Evolutionary conservation across 1,284 basidiomycete genomes (phyloP), one percentile per base, ranked within the genome.

Genomic region (Fomitiporia mediterranea): DNA sequence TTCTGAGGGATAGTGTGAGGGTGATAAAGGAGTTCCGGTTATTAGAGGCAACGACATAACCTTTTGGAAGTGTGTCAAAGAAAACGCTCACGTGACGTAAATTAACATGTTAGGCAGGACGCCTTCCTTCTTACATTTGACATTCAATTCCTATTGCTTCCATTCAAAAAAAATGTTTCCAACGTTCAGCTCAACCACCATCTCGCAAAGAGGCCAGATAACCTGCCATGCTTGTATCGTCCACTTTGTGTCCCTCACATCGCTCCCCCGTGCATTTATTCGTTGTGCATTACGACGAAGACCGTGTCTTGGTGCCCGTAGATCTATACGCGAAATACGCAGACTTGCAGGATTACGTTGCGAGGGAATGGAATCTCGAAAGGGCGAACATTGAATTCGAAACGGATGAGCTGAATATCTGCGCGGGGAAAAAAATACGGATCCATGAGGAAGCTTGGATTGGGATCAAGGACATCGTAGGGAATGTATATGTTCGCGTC

Each of bases 401-500:
- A 17, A 47, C 57, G 23, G 28, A 57, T 30, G 56, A 57, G 17
- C 51, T 57, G 13, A 32, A 57, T 25, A 47, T 57, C 23, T 57
- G 56, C 21, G 35, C 50, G 17, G 56, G 56, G 13, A 23, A 40
- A 11, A 15, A 9, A n/a, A 51, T 53, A 9, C n/a, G 50, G 17
- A 57, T 57, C 25, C 50, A 57, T 48, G 56, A 57, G 40, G 42
- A 30, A 15, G 40, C 56, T 4, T 57, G 56, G 56, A 19, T 15
- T 9, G 56, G 51, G 6, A 53, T 57, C 19, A 47, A 44, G 32
- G 42, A 52, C 25, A 39, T 57, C 28, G 27, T 57, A 9, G 56
- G 56, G 15, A 57, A 53, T 15, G 51, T 57, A 17, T 27, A 54
- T 30, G 30, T 54, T 27, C 52, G 52, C 9, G 13, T 17, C 9